Evolutionary conservation across 176 grass and related monocot species (phyloP), one percentile per base, ranked within the genome.

Genomic region (Juncus inflexus): DNA sequence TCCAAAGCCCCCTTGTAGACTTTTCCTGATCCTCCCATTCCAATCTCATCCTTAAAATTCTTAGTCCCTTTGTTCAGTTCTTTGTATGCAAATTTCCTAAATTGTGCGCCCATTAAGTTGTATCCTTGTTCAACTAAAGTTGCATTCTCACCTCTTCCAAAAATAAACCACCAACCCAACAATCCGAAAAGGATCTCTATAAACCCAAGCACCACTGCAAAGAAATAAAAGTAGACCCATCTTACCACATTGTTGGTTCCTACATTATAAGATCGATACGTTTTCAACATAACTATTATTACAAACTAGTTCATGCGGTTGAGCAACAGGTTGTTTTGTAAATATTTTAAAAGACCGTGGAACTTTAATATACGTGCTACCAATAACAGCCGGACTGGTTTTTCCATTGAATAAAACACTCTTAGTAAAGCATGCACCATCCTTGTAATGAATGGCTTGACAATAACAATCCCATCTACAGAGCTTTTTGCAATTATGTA

Each of bases 191-290:
- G 37, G 3, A 58, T 41, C 42, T 81, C 79, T 5, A 76, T 9
- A 15, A 57, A 55, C 8, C 72, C 79, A 11, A 81, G 52, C 15
- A 69, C 56, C 3, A 3, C 37, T 5, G 67, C 78, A 62, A 87
- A 95, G 12, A 74, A 12, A 11, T 79, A 87, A 52, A 95, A 67
- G 61, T 90, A 95, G 60, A 52, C 12, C 90, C 90, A 95, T 8
- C 60, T 78, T 65, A 75, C 69, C 43, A 14, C 67, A 8, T 63
- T 74, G 43, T 66, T 37, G 75, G 39, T 75, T 79, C 66, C 69
- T 77, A 12, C 39, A 62, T 42, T 80, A 90, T 43, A 37, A 45
- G 64, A 62, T 40, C 53, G 42, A 14, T 7, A 43, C 37, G 52
- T 73, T 14, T 41, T 62, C 74, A 42, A 40, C 55, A 51, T 47